A percentile compares a stretch with the other conserved stretches of the same genome.
phyloP scores from a whole-genome alignment of 495 filamentous ascomycete genomes.

The Chlorociboria aeruginascens region DNA sequence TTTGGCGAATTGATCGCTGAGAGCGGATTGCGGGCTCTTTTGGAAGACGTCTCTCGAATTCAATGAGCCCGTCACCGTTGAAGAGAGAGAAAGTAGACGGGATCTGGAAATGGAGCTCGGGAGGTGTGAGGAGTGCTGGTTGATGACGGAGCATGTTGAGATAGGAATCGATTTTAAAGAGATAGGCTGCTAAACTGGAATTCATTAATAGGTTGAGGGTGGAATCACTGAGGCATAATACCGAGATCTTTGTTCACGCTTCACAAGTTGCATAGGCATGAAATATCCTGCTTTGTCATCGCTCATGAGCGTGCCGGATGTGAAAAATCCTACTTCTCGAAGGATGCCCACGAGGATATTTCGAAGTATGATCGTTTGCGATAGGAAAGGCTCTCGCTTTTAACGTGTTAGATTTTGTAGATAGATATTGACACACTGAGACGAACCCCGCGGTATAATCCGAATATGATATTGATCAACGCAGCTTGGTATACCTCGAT shows the following conservation, averaged over 20 bases:
- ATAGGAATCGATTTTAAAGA: conserved; percentile 21
- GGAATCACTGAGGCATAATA: not conserved
- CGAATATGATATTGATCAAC: conserved; percentile 13
- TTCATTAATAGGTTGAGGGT: conserved; percentile 6
- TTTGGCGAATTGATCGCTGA: conserved; percentile 4
- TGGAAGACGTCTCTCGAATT: conserved; percentile 8
- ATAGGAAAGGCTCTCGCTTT: conserved; percentile 6
- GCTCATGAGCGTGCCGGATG: conserved; percentile 1
- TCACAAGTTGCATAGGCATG: conserved; percentile 6
- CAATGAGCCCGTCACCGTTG: conserved; percentile 13
- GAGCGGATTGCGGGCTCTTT: conserved; percentile 11
- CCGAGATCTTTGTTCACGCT: conserved; percentile 8
- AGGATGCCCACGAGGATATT: conserved; percentile 10
- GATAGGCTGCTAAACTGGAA: conserved; percentile 16
- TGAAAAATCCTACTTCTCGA: conserved; percentile 16
- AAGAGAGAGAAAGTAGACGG: conserved; percentile 9
- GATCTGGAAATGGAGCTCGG: conserved; percentile 17
- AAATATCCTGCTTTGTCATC: conserved; percentile 17
- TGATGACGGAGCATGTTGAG: conserved; percentile 15
- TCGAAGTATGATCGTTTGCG: conserved; percentile 1
- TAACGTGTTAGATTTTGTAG: not conserved
- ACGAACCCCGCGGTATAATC: conserved; percentile 14
- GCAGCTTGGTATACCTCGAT: conserved; percentile 7
- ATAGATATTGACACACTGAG: not conserved
- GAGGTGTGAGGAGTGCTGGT: conserved; percentile 8